A percentile compares a stretch with the other conserved stretches of the same genome.
Evolutionary conservation across 2,329 filamentous ascomycete genomes (phyloP).

Genomic region (Cordyceps fumosorosea): DNA sequence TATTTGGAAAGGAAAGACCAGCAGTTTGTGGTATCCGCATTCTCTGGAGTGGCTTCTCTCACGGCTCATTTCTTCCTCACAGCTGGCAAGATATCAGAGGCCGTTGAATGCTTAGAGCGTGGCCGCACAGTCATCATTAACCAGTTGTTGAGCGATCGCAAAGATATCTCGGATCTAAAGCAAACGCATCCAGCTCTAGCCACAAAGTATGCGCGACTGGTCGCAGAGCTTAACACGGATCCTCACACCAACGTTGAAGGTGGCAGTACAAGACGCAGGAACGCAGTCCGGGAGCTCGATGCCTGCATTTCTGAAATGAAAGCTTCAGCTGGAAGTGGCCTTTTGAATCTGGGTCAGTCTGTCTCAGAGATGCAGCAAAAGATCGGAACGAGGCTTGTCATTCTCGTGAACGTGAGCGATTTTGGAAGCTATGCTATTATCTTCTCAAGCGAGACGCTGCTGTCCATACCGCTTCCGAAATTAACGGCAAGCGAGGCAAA

Average conservation of each 20-base stretch:
- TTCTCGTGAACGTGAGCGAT: constrained; percentile 11
- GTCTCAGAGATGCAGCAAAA: constrained; percentile 4
- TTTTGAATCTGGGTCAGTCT: constrained; percentile 3
- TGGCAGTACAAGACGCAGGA: not conserved
- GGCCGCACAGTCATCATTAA: constrained; percentile 12
- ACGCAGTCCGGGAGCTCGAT: not conserved
- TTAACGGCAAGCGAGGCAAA: constrained; percentile 10
- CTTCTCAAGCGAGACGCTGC: not conserved
- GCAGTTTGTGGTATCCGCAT: constrained; percentile 13
- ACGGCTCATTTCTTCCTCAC: constrained; percentile 2
- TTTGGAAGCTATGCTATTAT: constrained; percentile 13
- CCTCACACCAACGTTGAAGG: not conserved
- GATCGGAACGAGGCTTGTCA: not conserved
- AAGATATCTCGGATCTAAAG: constrained; percentile 2
- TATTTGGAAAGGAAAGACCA: constrained; percentile 11
- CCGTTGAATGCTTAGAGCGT: constrained; percentile 11
- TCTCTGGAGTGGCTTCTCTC: constrained; percentile 12
- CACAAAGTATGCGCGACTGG: constrained; percentile 3
- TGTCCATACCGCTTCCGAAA: not conserved
- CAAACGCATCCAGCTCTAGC: constrained; percentile 8
- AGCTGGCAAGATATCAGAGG: not conserved
- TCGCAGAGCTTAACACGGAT: constrained; percentile 9
- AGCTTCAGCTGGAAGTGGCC: not conserved
- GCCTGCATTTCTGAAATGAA: constrained; percentile 5
- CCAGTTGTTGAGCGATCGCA: constrained; percentile 8